These are phyloP conservation scores for Drechslera avenae DNA, from an alignment of 2,329 filamentous ascomycete species.

Conservation along the genomic window DNA sequence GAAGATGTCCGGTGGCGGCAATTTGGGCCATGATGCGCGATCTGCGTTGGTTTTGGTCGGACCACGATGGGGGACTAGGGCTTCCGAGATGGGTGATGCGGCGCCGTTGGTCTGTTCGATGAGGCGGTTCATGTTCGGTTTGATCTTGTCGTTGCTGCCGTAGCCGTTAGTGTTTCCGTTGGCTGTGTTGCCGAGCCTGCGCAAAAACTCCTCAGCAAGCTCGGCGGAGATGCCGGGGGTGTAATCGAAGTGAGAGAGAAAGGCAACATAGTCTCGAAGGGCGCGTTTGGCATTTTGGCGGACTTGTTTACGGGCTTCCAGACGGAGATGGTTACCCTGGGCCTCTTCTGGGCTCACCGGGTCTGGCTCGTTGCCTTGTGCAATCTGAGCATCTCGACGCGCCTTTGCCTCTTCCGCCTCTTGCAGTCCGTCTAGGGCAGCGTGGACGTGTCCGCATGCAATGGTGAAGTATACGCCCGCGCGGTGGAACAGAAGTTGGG, in stretches of 20 bases:
- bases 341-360: conserved; percentile 53
- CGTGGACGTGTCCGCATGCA: conserved; percentile 68
- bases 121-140: conserved; percentile 31
- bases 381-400: conserved; percentile 27
- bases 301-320: conserved; percentile 70
- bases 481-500: conserved; percentile 77
- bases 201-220: conserved; percentile 60
- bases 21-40: conserved; percentile 51
- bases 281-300: conserved; percentile 77
- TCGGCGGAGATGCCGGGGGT: conserved; percentile 70
- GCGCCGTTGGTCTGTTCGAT: conserved; percentile 30
- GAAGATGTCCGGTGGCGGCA: conserved; percentile 59
- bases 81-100: conserved; percentile 42
- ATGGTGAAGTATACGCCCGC: conserved; percentile 73
- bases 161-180: conserved; percentile 20
- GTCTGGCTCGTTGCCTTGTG: conserved; percentile 34
- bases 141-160: conserved; percentile 20
- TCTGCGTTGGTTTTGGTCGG: conserved; percentile 37
- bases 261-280: conserved; percentile 73
- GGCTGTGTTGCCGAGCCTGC: conserved; percentile 30
- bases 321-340: conserved; percentile 54
- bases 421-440: conserved; percentile 58
- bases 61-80: conserved; percentile 52
- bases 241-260: conserved; percentile 77
- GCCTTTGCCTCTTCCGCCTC: conserved; percentile 46